A percentile compares a stretch with the other conserved stretches of the same genome.
Evolutionary conservation across 1,139 yeast species (phyloP).

Genomic region (Geotrichum fermentans): DNA sequence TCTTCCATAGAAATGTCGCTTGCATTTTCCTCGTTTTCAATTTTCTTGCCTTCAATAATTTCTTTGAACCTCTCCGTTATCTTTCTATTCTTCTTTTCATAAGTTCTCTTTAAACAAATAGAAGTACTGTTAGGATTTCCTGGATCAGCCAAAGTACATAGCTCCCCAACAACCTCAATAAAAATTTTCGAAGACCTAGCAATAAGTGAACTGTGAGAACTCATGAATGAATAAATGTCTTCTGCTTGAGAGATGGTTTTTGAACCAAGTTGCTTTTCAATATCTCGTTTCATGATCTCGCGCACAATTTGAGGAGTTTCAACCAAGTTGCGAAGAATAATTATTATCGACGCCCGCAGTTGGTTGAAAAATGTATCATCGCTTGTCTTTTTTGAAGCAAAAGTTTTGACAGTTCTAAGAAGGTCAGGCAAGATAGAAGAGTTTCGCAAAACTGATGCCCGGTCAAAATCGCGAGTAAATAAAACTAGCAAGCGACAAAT

Average conservation of each 20-base stretch:
- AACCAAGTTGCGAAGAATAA: constrained; percentile 62
- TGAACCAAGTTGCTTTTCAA: constrained; percentile 38
- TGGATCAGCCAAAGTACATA: constrained; percentile 29
- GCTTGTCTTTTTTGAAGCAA: constrained; percentile 22
- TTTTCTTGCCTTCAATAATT: constrained; percentile 14
- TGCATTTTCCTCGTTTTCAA: constrained; percentile 15
- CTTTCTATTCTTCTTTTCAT: constrained; percentile 8
- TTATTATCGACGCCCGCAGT: constrained; percentile 33
- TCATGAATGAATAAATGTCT: constrained; percentile 52
- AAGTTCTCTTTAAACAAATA: constrained; percentile 33
- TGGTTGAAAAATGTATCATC: constrained; percentile 26
- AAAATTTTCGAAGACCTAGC: constrained; percentile 56
- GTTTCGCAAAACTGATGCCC: constrained; percentile 42
- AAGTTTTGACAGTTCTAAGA: constrained; percentile 30
- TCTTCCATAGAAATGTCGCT: constrained; percentile 21
- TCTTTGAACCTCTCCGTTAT: constrained; percentile 16
- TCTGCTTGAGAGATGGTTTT: constrained; percentile 32
- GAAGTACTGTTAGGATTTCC: constrained; percentile 25
- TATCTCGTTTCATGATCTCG: constrained; percentile 42
- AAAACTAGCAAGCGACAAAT: constrained; percentile 51
- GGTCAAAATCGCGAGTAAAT: constrained; percentile 45
- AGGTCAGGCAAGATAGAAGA: constrained; percentile 42
- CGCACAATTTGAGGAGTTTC: constrained; percentile 55
- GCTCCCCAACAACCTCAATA: constrained; percentile 49
- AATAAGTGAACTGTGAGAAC: constrained; percentile 52